phyloP scores from a whole-genome alignment of 1,284 basidiomycete species.

The Heterobasidion annosum region DNA sequence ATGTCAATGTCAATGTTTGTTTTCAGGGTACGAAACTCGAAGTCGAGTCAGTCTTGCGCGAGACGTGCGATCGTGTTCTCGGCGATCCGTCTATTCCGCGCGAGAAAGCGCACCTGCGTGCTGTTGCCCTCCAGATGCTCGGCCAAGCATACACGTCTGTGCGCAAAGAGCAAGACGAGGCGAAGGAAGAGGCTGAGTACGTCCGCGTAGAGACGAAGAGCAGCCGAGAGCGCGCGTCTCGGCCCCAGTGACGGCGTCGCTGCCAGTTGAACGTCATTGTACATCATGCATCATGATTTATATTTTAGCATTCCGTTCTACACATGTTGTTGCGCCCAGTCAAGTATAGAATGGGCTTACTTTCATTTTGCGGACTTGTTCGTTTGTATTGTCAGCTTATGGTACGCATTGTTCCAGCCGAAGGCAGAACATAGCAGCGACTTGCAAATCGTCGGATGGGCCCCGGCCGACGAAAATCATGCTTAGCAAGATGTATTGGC shows the following conservation, averaged over 20 bases:
- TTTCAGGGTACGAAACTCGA: slow-evolving; percentile 87
- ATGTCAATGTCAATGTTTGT: not conserved
- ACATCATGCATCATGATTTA: too few species aligned
- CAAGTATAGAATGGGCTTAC: too few species aligned
- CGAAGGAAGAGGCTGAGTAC: slow-evolving; percentile 63
- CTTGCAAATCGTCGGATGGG: too few species aligned
- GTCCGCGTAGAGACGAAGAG: slow-evolving; percentile 74
- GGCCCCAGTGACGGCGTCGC: not conserved
- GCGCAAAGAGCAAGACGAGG: slow-evolving; percentile 54
- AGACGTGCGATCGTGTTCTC: slow-evolving; percentile 87
- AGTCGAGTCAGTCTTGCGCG: slow-evolving; percentile 88
- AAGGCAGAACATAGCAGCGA: too few species aligned
- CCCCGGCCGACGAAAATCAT: too few species aligned
- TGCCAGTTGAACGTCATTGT: not conserved
- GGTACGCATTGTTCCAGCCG: too few species aligned
- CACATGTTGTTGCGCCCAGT: too few species aligned
- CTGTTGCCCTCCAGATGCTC: slow-evolving; percentile 76
- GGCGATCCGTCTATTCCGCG: slow-evolving; percentile 43
- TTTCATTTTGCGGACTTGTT: too few species aligned
- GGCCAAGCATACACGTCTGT: slow-evolving; percentile 69
- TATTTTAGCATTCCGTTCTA: too few species aligned
- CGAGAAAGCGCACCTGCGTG: slow-evolving; percentile 65
- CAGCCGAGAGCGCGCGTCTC: slow-evolving; percentile 29
- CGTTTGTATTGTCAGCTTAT: too few species aligned
- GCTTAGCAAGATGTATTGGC: too few species aligned